A percentile compares a stretch with the other conserved stretches of the same genome.
Conservation (phyloP, 2,329 filamentous ascomycete species). For the Escovopsis sp. region DNA sequence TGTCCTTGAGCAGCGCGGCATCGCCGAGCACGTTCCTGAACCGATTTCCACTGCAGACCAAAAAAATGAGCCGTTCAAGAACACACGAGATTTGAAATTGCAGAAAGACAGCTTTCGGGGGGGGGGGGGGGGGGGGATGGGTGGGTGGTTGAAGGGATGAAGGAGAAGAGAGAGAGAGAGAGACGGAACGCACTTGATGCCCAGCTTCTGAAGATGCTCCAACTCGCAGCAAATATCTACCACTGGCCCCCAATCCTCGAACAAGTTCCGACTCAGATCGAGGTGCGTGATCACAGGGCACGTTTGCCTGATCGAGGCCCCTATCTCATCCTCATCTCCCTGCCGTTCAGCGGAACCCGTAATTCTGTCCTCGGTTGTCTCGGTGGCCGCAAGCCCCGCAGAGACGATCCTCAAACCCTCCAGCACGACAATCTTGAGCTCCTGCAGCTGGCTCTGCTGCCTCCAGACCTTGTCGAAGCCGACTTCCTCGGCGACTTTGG, state of each 20-base stretch:
- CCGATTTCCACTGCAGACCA: constrained; percentile 75
- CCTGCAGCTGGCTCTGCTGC: constrained; percentile 61
- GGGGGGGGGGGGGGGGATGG: no score
- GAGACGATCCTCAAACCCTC: constrained; percentile 53
- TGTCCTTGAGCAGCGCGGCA: constrained; percentile 15
- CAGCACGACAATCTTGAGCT: constrained; percentile 67
- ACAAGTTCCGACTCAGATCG: constrained; percentile 72
- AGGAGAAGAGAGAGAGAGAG: background rate
- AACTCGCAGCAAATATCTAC: constrained; percentile 57
- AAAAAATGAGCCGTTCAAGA: no score
- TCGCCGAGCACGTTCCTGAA: constrained; percentile 32
- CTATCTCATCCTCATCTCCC: constrained; percentile 11
- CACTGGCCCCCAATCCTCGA: constrained; percentile 52
- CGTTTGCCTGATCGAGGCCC: constrained; percentile 28
- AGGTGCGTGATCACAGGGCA: constrained; percentile 60
- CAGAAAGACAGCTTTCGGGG: no score
- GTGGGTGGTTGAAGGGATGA: no score
- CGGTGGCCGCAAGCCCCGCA: no score
- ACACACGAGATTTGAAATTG: no score
- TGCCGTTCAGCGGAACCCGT: no score
- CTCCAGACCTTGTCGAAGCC: constrained; percentile 86
- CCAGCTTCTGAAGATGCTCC: constrained; percentile 47
- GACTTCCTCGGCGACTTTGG: constrained; percentile 79
- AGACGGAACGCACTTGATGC: constrained; percentile 47
- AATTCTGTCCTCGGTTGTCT: no score